A percentile compares a stretch with the other conserved stretches of the same genome.
Evolutionary conservation across 1,284 basidiomycete species (phyloP).

Genomic region (Coniferiporia weirii): DNA sequence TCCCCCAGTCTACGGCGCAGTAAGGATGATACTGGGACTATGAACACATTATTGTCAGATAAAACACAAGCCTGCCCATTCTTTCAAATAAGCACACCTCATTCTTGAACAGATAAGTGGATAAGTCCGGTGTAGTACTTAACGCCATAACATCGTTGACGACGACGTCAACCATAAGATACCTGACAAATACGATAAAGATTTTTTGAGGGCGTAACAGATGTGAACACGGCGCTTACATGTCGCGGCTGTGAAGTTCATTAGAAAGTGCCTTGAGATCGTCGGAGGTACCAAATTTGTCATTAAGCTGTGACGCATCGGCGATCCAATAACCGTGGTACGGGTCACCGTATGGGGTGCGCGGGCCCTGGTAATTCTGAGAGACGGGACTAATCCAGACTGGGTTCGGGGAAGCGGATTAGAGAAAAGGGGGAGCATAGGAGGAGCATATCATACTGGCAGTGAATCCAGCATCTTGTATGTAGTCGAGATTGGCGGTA

Average conservation of each 20-base stretch:
- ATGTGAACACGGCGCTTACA: slow-evolving; percentile 37
- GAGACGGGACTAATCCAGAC: slow-evolving; percentile 65
- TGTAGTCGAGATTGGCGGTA: slow-evolving; percentile 70
- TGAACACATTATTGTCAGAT: not conserved
- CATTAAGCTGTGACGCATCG: slow-evolving; percentile 60
- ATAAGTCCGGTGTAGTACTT: slow-evolving; percentile 50
- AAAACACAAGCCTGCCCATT: not conserved
- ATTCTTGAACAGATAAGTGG: slow-evolving; percentile 56
- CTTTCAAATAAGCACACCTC: slow-evolving; percentile 29
- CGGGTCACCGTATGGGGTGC: slow-evolving; percentile 60
- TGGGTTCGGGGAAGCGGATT: slow-evolving; percentile 21
- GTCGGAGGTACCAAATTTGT: slow-evolving; percentile 59
- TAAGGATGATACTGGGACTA: slow-evolving; percentile 58
- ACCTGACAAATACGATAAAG: slow-evolving; percentile 32
- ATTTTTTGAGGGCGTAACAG: not conserved
- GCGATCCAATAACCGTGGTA: slow-evolving; percentile 71
- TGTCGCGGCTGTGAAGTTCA: slow-evolving; percentile 62
- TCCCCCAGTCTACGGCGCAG: slow-evolving; percentile 60
- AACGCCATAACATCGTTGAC: slow-evolving; percentile 70
- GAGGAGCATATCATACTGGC: slow-evolving; percentile 49
- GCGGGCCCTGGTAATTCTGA: slow-evolving; percentile 63
- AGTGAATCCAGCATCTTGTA: slow-evolving; percentile 72
- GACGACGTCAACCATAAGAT: slow-evolving; percentile 76
- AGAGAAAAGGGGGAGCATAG: slow-evolving; percentile 8
- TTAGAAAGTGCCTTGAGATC: slow-evolving; percentile 63